These are phyloP conservation scores for Gyrodon lividus DNA, from an alignment of 768 basidiomycete genomes.

Conservation along the genomic window DNA sequence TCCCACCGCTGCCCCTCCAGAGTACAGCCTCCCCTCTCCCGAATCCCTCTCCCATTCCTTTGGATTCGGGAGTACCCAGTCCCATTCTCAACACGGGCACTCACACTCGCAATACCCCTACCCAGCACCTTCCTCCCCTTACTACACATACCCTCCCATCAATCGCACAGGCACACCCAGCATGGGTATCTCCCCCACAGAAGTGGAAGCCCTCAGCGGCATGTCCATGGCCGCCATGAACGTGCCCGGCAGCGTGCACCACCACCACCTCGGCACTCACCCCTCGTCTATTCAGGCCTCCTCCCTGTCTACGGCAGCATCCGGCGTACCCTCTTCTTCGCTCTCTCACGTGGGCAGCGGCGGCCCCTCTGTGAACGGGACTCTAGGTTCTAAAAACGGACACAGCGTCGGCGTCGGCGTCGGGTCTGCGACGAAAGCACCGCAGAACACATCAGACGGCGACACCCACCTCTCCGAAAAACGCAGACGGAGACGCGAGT, in stretches of 20 bases:
- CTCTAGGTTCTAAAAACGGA: slow-evolving; percentile 6
- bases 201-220: slow-evolving; percentile 22
- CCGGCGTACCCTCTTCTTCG: background rate
- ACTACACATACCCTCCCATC: slow-evolving; percentile 23
- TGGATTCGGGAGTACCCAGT: slow-evolving; percentile 18
- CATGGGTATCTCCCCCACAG: slow-evolving; percentile 27
- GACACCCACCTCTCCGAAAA: slow-evolving; percentile 70
- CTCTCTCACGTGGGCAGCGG: background rate
- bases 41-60: slow-evolving; percentile 35
- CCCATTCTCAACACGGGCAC: slow-evolving; percentile 25
- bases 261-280: slow-evolving; percentile 23
- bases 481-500: slow-evolving; percentile 74
- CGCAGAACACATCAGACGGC: too few species aligned
- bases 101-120: slow-evolving; percentile 24
- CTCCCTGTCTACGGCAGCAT: slow-evolving; percentile 2
- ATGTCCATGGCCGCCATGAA: slow-evolving; percentile 18
- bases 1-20: slow-evolving; percentile 17
- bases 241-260: background rate
- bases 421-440: slow-evolving; percentile 4
- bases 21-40: slow-evolving; percentile 47
- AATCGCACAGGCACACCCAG: slow-evolving; percentile 15
- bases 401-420: slow-evolving; percentile 3
- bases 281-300: slow-evolving; percentile 13
- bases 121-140: slow-evolving; percentile 32
- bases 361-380: background rate